These are phyloP conservation scores for Mitragyna speciosa DNA, from an alignment of 257 asterid species.

Conservation along the genomic window DNA sequence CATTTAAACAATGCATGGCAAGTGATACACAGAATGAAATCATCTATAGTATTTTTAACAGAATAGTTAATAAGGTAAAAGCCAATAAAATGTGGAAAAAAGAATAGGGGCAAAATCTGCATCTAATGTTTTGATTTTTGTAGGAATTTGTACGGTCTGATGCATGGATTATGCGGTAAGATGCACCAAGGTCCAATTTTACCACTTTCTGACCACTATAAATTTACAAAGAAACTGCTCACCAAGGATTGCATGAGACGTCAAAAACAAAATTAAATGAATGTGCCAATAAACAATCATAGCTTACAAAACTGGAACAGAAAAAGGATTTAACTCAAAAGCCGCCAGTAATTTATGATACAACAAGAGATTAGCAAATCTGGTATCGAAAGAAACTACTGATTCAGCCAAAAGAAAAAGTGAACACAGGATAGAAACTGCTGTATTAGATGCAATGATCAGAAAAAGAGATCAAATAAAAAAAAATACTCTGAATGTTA, in stretches of 20 bases:
- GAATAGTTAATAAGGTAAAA: no score
- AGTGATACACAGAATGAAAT: background rate
- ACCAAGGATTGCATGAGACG: background rate
- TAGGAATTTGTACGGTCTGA: no score
- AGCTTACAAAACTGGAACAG: background rate
- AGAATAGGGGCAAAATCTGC: background rate
- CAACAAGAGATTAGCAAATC: constrained; percentile 9
- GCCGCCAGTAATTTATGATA: constrained; percentile 2
- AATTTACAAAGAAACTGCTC: background rate
- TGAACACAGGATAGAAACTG: background rate
- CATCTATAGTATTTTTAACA: background rate
- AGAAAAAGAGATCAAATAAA: background rate
- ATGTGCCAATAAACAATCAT: background rate
- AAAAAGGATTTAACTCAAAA: background rate
- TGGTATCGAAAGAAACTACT: background rate
- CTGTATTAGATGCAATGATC: background rate
- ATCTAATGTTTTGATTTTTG: background rate
- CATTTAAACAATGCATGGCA: background rate
- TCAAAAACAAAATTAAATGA: background rate
- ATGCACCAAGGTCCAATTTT: background rate
- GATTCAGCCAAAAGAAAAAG: background rate
- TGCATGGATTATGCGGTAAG: background rate
- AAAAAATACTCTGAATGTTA: background rate
- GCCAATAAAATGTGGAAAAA: background rate
- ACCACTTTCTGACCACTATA: background rate